phyloP scores from a whole-genome alignment of 2,329 filamentous ascomycete species.

The Penicillium brevicompactum region DNA sequence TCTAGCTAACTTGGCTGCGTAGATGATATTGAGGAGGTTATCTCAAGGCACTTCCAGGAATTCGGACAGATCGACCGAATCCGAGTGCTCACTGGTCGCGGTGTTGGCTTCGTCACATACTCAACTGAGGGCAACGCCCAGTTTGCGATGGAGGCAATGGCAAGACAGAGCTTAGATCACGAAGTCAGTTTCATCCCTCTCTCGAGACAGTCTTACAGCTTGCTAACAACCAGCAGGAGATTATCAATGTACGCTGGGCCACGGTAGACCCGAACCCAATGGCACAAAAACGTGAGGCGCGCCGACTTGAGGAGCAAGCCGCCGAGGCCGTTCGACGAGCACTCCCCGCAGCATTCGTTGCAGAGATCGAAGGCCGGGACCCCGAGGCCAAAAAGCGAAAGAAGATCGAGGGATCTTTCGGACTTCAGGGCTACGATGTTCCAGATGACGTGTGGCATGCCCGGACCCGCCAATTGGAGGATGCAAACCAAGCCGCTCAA shows the following conservation, averaged over 20 bases:
- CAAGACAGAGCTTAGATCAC: conserved; percentile 88
- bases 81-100: conserved; percentile 82
- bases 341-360: conserved; percentile 84
- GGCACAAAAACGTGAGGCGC: conserved; percentile 87
- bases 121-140: conserved; percentile 82
- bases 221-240: conserved; percentile 57
- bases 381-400: conserved; percentile 83
- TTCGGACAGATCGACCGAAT: conserved; percentile 87
- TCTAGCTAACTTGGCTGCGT: conserved; percentile 45
- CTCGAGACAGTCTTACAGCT: not conserved
- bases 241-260: conserved; percentile 95
- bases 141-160: conserved; percentile 95
- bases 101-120: conserved; percentile 91
- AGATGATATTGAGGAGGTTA: conserved; percentile 92
- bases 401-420: conserved; percentile 87
- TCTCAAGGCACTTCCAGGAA: conserved; percentile 91
- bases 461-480: conserved; percentile 69
- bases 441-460: conserved; percentile 94
- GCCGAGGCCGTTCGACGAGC: conserved; percentile 89
- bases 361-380: conserved; percentile 89
- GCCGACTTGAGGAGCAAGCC: conserved; percentile 90
- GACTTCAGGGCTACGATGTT: conserved; percentile 86
- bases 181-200: conserved; percentile 31
- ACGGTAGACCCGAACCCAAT: conserved; percentile 95
- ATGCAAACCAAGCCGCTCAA: conserved; percentile 62